These are phyloP conservation scores for Cerioporus squamosus DNA, from an alignment of 1,284 basidiomycete genomes.

Conservation along the genomic window DNA sequence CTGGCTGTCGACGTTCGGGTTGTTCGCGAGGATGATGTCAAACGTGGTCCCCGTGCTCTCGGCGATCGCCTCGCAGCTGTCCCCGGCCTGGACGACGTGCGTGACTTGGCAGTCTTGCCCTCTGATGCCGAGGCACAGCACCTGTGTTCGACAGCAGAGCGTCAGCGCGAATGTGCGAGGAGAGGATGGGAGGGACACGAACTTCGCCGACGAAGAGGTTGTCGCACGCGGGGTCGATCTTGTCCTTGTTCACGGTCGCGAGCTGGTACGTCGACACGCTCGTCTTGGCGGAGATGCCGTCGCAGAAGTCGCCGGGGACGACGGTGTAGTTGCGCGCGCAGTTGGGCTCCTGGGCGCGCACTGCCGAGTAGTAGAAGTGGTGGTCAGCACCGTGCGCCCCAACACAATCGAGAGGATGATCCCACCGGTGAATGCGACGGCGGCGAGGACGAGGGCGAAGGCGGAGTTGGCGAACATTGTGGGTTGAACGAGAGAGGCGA, in stretches of 20 bases:
- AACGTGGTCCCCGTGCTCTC: conserved; percentile 38
- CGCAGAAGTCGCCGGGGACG: conserved; percentile 61
- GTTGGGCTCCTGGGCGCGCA: conserved; percentile 35
- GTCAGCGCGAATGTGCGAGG: not conserved
- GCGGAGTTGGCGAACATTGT: conserved; percentile 10
- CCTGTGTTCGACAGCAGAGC: conserved; percentile 1
- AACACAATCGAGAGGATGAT: not conserved
- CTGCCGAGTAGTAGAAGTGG: not conserved
- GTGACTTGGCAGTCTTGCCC: conserved; percentile 21
- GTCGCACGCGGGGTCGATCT: conserved; percentile 54
- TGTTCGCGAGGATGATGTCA: conserved; percentile 52
- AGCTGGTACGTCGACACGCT: conserved; percentile 78
- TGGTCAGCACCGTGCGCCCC: not conserved
- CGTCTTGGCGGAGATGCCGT: conserved; percentile 65
- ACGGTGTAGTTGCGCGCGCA: conserved; percentile 67
- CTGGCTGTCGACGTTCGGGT: conserved; percentile 52
- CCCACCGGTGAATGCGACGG: conserved; percentile 4
- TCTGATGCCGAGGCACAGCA: conserved; percentile 19
- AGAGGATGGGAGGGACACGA: not conserved
- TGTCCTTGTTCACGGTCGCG: conserved; percentile 53
- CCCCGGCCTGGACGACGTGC: conserved; percentile 38
- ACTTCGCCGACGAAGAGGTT: conserved; percentile 53
- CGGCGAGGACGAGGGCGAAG: not conserved
- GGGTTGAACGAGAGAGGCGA: not conserved
- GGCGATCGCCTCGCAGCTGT: conserved; percentile 47